Conservation (phyloP, 345 rosid genomes). For the Theobroma cacao region DNA sequence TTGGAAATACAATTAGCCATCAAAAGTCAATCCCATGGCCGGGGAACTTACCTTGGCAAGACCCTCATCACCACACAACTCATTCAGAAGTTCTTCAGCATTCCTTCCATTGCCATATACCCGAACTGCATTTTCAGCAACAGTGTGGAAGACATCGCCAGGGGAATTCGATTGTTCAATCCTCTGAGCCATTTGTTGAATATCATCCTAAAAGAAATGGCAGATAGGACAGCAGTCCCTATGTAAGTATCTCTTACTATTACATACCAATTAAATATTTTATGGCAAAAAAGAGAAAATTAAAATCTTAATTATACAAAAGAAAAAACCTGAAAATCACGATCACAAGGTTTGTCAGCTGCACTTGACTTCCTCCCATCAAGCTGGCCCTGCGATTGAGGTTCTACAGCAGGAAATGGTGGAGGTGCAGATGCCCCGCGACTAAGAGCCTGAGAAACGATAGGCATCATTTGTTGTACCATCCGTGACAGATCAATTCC, state of each 20-base stretch:
- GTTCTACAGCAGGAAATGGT: slow-evolving; percentile 23
- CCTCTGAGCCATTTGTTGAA: slow-evolving; percentile 47
- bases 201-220: slow-evolving; percentile 37
- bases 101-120: slow-evolving; percentile 26
- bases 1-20: background rate
- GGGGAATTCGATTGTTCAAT: slow-evolving; percentile 54
- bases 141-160: slow-evolving; percentile 51
- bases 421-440: slow-evolving; percentile 34
- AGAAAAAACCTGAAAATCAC: slow-evolving; percentile 43
- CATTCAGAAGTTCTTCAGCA: slow-evolving; percentile 45
- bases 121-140: slow-evolving; percentile 54
- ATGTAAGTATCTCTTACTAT: background rate
- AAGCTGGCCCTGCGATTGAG: slow-evolving; percentile 29
- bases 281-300: background rate
- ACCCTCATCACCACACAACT: slow-evolving; percentile 52
- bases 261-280: background rate
- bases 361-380: slow-evolving; percentile 23
- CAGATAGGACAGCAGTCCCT: background rate
- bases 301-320: background rate
- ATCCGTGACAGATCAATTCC: slow-evolving; percentile 76
- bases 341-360: slow-evolving; percentile 29
- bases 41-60: slow-evolving; percentile 52
- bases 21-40: background rate
- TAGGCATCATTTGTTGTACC: slow-evolving; percentile 95
- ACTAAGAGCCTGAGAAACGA: slow-evolving; percentile 77